Evolutionary conservation across 2,329 filamentous ascomycete species (phyloP).

Genomic region (Curvularia eragrostidis): DNA sequence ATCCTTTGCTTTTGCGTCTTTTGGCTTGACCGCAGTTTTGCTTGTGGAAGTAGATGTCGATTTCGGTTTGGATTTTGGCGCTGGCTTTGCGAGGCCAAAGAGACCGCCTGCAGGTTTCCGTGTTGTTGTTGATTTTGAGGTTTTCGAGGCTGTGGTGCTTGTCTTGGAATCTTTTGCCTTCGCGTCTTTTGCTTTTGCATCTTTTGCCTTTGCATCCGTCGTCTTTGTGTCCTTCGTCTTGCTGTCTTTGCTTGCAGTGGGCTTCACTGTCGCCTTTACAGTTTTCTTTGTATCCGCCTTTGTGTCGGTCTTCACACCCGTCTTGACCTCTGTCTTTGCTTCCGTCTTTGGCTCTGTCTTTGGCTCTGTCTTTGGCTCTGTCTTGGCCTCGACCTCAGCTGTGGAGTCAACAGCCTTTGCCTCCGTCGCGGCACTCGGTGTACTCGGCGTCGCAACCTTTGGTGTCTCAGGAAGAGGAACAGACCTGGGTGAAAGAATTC

Average conservation of each 20-base stretch:
- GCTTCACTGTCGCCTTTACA: conserved; percentile 1
- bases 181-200: conserved; percentile 1
- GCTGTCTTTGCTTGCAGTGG: conserved; percentile 5
- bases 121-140: conserved; percentile 8
- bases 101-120: conserved; percentile 14
- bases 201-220: conserved; percentile 3
- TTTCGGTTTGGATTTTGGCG: conserved; percentile 14
- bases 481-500: conserved; percentile 33
- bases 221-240: background rate
- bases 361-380: background rate
- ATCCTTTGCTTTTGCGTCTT: background rate
- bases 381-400: background rate
- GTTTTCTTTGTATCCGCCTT: background rate
- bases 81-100: conserved; percentile 11
- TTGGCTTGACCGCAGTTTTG: background rate
- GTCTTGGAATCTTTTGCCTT: conserved; percentile 5
- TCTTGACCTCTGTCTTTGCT: background rate
- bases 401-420: background rate
- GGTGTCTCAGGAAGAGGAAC: conserved; percentile 40
- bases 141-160: conserved; percentile 7
- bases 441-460: conserved; percentile 16
- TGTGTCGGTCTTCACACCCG: background rate
- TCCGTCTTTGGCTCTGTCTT: background rate
- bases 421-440: conserved; percentile 7
- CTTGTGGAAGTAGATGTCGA: background rate